Evolutionary conservation across 2,329 filamentous ascomycete species (phyloP).

Genomic region (Diplodia mutila): DNA sequence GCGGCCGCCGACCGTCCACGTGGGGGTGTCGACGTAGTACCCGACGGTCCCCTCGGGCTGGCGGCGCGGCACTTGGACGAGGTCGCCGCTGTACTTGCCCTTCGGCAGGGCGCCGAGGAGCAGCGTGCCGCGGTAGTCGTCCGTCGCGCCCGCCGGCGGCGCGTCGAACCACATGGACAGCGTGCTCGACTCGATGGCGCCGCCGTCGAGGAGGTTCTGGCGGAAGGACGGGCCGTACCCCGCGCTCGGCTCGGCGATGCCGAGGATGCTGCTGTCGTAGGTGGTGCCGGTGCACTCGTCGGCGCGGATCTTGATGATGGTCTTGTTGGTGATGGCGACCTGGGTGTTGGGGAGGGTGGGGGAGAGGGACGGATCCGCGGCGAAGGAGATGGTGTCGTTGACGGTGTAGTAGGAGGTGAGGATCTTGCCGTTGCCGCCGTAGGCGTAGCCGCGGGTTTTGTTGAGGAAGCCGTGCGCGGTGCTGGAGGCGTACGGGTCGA

Average conservation of each 20-base stretch:
- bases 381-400: conserved; percentile 11
- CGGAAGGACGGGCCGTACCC: conserved; percentile 37
- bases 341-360: conserved; percentile 33
- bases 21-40: conserved; percentile 8
- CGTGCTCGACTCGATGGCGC: conserved; percentile 32
- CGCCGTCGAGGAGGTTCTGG: conserved; percentile 38
- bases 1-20: background rate
- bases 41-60: background rate
- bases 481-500: conserved; percentile 12
- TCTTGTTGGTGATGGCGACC: conserved; percentile 34
- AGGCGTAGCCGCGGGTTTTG: conserved; percentile 10
- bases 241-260: conserved; percentile 34
- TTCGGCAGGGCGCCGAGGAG: conserved; percentile 41
- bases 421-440: conserved; percentile 27
- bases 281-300: conserved; percentile 32
- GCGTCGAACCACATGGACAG: conserved; percentile 45
- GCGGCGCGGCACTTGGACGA: conserved; percentile 37
- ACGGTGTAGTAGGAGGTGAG: background rate
- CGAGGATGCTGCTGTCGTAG: conserved; percentile 34
- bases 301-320: conserved; percentile 30
- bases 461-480: background rate
- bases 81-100: conserved; percentile 38
- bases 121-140: conserved; percentile 36
- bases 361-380: background rate
- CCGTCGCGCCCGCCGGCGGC: conserved; percentile 30